Evolutionary conservation across 345 rosid genomes (phyloP), one percentile per base, ranked within the genome.

Genomic region (Barbarea vulgaris): DNA sequence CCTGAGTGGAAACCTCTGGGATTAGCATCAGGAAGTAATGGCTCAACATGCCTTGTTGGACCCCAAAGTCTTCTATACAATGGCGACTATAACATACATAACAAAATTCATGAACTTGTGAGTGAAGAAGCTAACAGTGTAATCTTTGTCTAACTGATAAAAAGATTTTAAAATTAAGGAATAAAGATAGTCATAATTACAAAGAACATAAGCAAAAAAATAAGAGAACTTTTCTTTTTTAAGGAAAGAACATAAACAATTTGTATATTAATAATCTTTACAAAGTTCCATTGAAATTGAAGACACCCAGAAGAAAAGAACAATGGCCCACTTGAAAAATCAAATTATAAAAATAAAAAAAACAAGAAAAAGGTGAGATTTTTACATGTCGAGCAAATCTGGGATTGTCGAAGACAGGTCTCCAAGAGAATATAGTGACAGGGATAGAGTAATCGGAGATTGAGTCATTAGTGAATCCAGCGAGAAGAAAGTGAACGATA

Each of bases 401-500:
- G 31, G 85, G 59, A 76, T 80, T 80, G 41, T 92, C 96, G 72
- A 90, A 90, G 80, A 91, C 78, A 66, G 99, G 99, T 79, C 96
- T 82, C 99, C 99, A 95, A 50, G 99, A 90, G 76, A 95, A 95
- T 83, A 95, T 85, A 52, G 97, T 90, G 74, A 92, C 69, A 15
- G 97, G 93, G 53, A 97, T 82, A 10, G 89, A 91, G 85, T 85
- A 92, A n/a, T 92, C 96, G 0, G 91, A 78, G 83, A 84, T 64
- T 73, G 90, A 92, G 18, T 79, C 84, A 31, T 87, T 83, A 1
- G 95, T 88, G 81, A 89, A 89, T 82, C 93, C 89, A 25, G 99
- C 92, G 18, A 95, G 96, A 69, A 90, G 82, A 67, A 95, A 87
- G 72, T 92, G 99, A 3, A 89, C 87, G 58, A 84, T 75, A 19